These are phyloP conservation scores for Colletotrichum ledebouriae DNA, from an alignment of 2,329 filamentous ascomycete genomes.

Conservation along the genomic window DNA sequence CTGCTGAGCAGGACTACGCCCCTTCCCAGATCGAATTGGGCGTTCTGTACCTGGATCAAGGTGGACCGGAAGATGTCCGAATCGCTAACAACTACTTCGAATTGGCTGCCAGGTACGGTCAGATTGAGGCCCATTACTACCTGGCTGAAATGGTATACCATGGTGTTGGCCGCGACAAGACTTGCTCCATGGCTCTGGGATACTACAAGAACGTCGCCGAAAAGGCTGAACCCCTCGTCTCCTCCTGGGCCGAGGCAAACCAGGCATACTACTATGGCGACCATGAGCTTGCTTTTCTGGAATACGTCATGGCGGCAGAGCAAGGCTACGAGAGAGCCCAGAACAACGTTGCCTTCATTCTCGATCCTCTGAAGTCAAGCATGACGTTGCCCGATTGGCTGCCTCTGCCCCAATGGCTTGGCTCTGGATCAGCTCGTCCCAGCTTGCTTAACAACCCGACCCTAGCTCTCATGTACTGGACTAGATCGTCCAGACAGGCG, in stretches of 20 bases:
- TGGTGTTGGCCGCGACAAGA: constrained; percentile 83
- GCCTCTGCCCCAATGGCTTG: constrained; percentile 42
- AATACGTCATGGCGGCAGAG: constrained; percentile 89
- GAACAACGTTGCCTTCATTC: constrained; percentile 88
- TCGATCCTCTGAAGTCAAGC: constrained; percentile 79
- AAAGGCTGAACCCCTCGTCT: constrained; percentile 78
- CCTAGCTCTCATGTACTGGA: constrained; percentile 92
- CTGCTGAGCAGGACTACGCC: constrained; percentile 85
- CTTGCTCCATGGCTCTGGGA: constrained; percentile 80
- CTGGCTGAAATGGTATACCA: constrained; percentile 88
- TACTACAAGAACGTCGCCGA: constrained; percentile 89
- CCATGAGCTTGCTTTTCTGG: constrained; percentile 81
- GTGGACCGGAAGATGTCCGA: constrained; percentile 75
- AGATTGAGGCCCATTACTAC: constrained; percentile 93
- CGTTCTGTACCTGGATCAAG: constrained; percentile 88
- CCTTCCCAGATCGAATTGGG: constrained; percentile 87
- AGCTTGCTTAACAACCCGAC: constrained; percentile 64
- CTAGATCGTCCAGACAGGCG: constrained; percentile 89
- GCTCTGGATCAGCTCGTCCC: constrained; percentile 30
- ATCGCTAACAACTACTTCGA: constrained; percentile 90
- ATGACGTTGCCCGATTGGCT: constrained; percentile 63
- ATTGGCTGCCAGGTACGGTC: constrained; percentile 82
- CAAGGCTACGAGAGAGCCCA: constrained; percentile 92
- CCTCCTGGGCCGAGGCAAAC: constrained; percentile 86
- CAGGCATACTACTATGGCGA: constrained; percentile 84